Evolutionary conservation across 495 filamentous ascomycete genomes (phyloP).

Genomic region (Aspergillus sparsus): DNA sequence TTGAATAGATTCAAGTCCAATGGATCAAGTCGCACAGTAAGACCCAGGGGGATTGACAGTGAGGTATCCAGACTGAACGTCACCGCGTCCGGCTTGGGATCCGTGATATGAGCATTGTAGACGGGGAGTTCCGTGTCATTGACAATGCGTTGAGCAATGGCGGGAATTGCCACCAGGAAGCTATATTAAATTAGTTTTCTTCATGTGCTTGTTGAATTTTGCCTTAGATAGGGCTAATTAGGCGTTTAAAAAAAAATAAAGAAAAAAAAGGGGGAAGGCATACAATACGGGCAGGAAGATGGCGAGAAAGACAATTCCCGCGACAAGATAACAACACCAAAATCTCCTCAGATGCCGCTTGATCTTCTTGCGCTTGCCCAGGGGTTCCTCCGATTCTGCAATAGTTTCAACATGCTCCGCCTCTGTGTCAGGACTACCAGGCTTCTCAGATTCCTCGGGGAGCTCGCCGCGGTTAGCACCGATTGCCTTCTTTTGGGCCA

Average conservation of each 20-base stretch:
- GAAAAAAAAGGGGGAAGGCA: conserved; percentile 11
- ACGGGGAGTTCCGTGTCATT: conserved; percentile 41
- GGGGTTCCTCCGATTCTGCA: not conserved
- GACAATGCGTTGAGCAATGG: conserved; percentile 46
- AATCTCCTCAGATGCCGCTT: conserved; percentile 40
- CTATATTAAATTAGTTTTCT: conserved; percentile 2
- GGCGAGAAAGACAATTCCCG: conserved; percentile 38
- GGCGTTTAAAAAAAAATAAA: not conserved
- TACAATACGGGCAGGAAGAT: conserved; percentile 48
- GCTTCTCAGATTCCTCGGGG: not conserved
- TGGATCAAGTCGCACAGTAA: conserved; percentile 37
- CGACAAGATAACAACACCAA: conserved; percentile 46
- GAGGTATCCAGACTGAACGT: conserved; percentile 40
- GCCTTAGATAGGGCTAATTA: too few relatives aligned
- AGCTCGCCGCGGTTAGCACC: conserved; percentile 5
- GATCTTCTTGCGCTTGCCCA: conserved; percentile 6
- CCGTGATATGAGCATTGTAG: conserved; percentile 36
- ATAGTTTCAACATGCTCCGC: conserved; percentile 23
- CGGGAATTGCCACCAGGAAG: conserved; percentile 37
- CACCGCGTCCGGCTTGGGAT: conserved; percentile 35
- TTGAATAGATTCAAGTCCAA: conserved; percentile 41
- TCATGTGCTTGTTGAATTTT: not conserved
- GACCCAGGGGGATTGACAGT: conserved; percentile 34
- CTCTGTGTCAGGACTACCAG: not conserved
- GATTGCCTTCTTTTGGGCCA: conserved; percentile 8